Evolutionary conservation across 2,329 filamentous ascomycete species (phyloP), one percentile per base, ranked within the genome.

Genomic region (Aurifilum marmelostoma): DNA sequence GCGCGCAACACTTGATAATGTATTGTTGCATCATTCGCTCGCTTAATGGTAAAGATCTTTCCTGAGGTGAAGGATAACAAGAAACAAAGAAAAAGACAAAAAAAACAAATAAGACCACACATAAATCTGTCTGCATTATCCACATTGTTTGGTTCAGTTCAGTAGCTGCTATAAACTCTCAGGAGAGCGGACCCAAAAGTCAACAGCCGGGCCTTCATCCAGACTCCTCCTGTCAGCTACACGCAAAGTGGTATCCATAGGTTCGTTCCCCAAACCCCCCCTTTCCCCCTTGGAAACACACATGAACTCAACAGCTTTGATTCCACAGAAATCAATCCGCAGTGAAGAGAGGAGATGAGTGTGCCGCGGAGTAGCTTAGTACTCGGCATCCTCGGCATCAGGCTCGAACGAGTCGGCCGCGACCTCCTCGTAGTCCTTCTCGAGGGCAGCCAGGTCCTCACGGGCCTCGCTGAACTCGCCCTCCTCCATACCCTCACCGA

Each of bases 401-500:
- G 87, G 83, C 74, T 90, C 83, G 73, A 84, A 82, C 73, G 90
- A 92, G 80, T 94, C 92, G 78, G 85, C 87, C 71, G 91, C 92
- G 74, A 94, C 92, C 85, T 94, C 92, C 81, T 94, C 92, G 79
- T 95, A 95, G 76, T 95, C 92, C 84, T 91, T 92, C 85, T 95
- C 92, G 43, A 96, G 85, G 62, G 92, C 92, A 72, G 92, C 92
- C 71, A 96, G 85, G 79, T 96, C 92, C 83, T 96, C 92, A 75
- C 92, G 90, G 71, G 92, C 92, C 82, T 96, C 92, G 72, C 90
- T 92, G 84, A 96, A 96, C 81, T 96, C 92, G 76, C 92, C 92
- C 80, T 96, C 92, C 84, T 96, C 92, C 92, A 96, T 96, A 83
- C 92, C 92, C 83, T 96, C 92, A 73, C 92, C 92, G 66, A 96